Evolutionary conservation across 148 eudicot genomes (phyloP), one percentile per base, ranked within the genome.

Genomic region (Silene latifolia): DNA sequence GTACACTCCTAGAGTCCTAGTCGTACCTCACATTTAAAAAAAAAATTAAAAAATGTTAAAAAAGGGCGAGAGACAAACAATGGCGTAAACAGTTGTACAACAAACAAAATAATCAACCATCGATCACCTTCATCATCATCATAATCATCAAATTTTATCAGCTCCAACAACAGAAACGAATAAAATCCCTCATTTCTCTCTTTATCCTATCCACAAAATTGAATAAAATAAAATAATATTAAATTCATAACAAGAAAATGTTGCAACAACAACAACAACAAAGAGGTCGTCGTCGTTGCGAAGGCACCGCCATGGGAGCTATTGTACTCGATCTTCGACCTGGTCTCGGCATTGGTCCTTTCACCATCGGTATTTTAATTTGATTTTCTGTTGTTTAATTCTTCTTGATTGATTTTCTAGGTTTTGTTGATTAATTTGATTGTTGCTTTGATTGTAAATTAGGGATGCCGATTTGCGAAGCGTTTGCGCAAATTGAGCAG

Each of bases 401-500:
- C 3, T 32, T 32, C 4, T 27, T 24, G 15, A 14, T 64, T 51
- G 24, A 18, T 25, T 29, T 10, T 48, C 59, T 7, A 27, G 64
- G 39, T 7, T 47, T 61, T 62, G 1, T 60, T 63, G 11, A 63
- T 51, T 71, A 18, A 14, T 7, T 62, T 7, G 64, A 29, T 51
- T 61, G 0, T 68, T 20, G 48, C 48, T 8, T 17, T 58, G 32
- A 17, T 54, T 47, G 67, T 18, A 7, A 46, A 63, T 81, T 85
- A 92, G 98, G 98, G 67, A 95, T 95, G 98, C 98, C 98, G 13
- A 90, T 95, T 54, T 92, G 92, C 18, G 97, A 95, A 80, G 98
- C 98, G 1, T 92, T 95, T 82, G 84, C 88, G 46, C 96, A 87
- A 67, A 90, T 95, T 71, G 98, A 95, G 78, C 96, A 92, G 77